Evolutionary conservation across 2,329 filamentous ascomycete genomes (phyloP).

Genomic region (Tolypocladium tundrense): DNA sequence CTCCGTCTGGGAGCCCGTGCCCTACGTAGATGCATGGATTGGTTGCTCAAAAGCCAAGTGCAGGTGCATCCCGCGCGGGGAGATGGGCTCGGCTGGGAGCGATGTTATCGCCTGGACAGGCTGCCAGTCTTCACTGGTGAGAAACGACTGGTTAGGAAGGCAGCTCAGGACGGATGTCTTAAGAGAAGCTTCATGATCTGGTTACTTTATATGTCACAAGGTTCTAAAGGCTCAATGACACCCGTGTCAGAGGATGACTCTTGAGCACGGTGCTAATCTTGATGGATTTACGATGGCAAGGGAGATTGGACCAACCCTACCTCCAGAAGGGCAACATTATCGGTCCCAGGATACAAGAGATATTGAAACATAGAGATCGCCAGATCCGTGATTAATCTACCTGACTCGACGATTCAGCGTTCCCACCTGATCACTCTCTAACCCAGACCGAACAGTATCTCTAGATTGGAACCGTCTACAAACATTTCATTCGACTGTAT

Average conservation of each 20-base stretch:
- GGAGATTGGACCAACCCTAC: not conserved
- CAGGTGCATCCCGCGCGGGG: constrained; percentile 26
- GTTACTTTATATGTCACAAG: constrained; percentile 16
- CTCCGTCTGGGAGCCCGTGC: constrained; percentile 12
- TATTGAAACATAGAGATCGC: not conserved
- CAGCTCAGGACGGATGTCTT: constrained; percentile 10
- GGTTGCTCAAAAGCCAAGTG: constrained; percentile 33
- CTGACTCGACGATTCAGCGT: not conserved
- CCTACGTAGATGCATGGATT: constrained; percentile 29
- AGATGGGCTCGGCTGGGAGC: constrained; percentile 19
- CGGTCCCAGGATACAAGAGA: not conserved
- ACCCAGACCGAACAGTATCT: constrained; percentile 5
- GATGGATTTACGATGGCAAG: not conserved
- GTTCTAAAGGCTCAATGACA: not conserved
- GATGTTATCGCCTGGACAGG: constrained; percentile 29
- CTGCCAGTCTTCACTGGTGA: constrained; percentile 25
- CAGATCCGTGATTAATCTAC: not conserved
- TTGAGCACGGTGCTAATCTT: not conserved
- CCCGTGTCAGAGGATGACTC: not conserved
- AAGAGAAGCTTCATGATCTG: constrained; percentile 17
- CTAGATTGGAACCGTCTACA: constrained; percentile 9
- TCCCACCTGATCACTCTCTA: not conserved
- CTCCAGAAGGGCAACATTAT: not conserved
- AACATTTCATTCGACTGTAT: constrained; percentile 18
- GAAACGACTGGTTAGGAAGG: constrained; percentile 11